phyloP scores from a whole-genome alignment of 164 flowering plant genomes.

The Echeveria elegans region DNA sequence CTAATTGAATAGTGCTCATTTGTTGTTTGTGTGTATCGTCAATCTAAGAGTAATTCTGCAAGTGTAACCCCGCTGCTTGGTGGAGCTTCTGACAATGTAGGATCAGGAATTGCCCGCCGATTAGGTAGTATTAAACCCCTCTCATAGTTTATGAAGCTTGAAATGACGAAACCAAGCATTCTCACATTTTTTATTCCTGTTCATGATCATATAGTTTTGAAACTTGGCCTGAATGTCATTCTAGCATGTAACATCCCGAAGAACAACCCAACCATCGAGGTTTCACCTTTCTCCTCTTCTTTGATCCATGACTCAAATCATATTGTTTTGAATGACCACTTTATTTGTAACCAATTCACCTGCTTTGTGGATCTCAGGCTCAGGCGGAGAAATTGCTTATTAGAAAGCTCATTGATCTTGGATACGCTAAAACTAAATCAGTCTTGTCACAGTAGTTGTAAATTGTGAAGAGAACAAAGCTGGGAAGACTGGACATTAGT shows the following conservation, averaged over 20 bases:
- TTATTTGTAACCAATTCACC: not conserved
- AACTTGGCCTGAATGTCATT: slow-evolving; percentile 63
- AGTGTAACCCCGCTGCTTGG: slow-evolving; percentile 70
- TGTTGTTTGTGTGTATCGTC: not conserved
- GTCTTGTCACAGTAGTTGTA: slow-evolving; percentile 11
- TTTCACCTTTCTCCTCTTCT: slow-evolving; percentile 17
- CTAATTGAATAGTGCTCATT: too few relatives aligned
- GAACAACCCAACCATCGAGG: slow-evolving; percentile 79
- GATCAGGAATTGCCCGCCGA: slow-evolving; percentile 78
- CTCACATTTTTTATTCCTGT: not conserved
- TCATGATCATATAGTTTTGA: too few relatives aligned
- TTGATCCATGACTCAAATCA: not conserved
- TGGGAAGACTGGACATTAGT: not conserved
- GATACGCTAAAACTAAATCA: slow-evolving; percentile 37
- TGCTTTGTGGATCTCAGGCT: slow-evolving; percentile 31
- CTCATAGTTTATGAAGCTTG: not conserved
- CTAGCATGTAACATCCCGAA: slow-evolving; percentile 85
- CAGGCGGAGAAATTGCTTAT: slow-evolving; percentile 41
- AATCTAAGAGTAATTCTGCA: slow-evolving; percentile 42
- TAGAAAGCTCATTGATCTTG: slow-evolving; percentile 51
- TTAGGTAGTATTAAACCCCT: slow-evolving; percentile 32
- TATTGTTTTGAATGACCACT: too few relatives aligned
- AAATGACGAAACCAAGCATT: not conserved
- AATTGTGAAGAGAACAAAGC: not conserved
- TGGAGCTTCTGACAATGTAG: slow-evolving; percentile 78